Conservation (phyloP, 192 early-diverging fungal species). For the Chytriomyces hyalinus region DNA sequence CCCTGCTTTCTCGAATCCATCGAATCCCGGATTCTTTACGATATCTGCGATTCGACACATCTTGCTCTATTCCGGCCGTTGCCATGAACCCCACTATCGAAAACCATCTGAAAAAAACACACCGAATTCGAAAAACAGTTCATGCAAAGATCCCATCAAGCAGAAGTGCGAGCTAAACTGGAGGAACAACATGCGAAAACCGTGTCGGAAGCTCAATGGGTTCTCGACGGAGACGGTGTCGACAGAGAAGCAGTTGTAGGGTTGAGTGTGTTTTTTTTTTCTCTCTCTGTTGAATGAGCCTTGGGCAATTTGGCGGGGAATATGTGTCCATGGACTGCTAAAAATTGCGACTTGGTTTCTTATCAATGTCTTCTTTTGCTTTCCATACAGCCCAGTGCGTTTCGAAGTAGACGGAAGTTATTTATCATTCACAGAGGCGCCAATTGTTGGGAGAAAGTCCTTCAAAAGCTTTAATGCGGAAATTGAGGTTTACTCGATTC, state of each 20-base stretch:
- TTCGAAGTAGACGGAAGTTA: constrained; percentile 19
- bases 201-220: constrained; percentile 20
- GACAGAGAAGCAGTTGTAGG: neutral
- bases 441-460: constrained; percentile 21
- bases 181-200: constrained; percentile 18
- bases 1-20: too few species aligned
- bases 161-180: constrained; percentile 3
- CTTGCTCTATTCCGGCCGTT: neutral
- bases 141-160: constrained; percentile 23
- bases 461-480: constrained; percentile 29
- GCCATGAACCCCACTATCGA: neutral
- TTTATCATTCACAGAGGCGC: constrained; percentile 17
- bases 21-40: neutral
- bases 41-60: neutral
- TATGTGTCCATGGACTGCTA: too few species aligned
- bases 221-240: neutral
- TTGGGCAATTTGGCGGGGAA: neutral
- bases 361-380: neutral
- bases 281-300: neutral
- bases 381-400: neutral
- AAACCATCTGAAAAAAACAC: constrained; percentile 3
- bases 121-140: constrained; percentile 8
- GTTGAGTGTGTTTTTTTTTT: neutral
- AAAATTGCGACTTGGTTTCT: too few species aligned
- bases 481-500: constrained; percentile 8